Base-by-base conservation (phyloP, 139 green algal species). In the Microglena sp. region DNA sequence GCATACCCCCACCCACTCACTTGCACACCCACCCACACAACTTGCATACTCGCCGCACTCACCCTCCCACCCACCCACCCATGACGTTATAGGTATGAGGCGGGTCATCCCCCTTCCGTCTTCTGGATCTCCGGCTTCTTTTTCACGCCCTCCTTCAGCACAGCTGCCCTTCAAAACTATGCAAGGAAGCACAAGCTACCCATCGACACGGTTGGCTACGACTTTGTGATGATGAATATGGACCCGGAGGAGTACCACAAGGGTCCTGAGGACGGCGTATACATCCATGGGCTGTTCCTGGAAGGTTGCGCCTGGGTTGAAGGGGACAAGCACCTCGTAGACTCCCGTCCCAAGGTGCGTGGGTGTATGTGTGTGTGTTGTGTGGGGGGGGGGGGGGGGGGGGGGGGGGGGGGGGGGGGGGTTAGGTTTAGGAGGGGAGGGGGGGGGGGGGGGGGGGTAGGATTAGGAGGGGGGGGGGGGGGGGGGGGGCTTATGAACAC, bases 71-170 rank as follows among this genome's bases (percentile, higher is more conserved):
- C 11, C 40, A 50, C 40, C 11, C 40, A 50, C 40, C 15, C 40
- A 50, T 18, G 26, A 11, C 27, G 8, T 45, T 27, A 63, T 28
- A 72, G 73, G 73, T 80, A 74, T 46, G 68, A 80, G 21, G 33
- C 65, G n/a, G 70, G 77, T 4, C 68, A 72, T n/a, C 70, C 72
- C 11, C 73, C 86, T 1, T n/a, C n/a, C n/a, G 36, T 82, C n/a
- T 89, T 87, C 81, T 94, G 87, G 86, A 70, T 94, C 31, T 72
- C 77, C n/a, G 86, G 80, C 57, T 94, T 94, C 71, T 94, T 92
- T 81, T 94, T 91, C 74, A 82, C 80, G 50, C 84, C 84, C 24
- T 86, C 78, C 28, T 91, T 91, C 77, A 76, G 82, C 5, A 88
- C 85, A 5, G 81, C 36, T 26, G 66, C 2, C 2, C 22, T 40